Base-by-base conservation (phyloP, 768 basidiomycete genomes). In the Sistotremastrum suecicum region DNA sequence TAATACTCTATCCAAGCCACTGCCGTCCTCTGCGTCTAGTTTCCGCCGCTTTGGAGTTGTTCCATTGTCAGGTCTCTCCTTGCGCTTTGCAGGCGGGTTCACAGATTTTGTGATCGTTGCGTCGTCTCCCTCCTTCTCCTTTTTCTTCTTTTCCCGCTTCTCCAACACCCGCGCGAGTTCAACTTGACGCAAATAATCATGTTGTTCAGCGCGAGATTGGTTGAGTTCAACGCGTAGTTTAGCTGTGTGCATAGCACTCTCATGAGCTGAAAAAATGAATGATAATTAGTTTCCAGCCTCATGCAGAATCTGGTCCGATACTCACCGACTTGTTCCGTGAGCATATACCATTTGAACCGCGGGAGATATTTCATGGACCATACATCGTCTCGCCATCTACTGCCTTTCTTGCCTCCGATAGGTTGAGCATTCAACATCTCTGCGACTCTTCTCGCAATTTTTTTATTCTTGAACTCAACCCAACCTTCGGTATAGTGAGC, bases 321-420 rank as follows among this genome's bases (percentile, higher is more conserved):
- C 91, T 61, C 58, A 94, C 94, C 90, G 54, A 99, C 82, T 72
- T 97, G 94, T 63, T 98, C 95, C 5, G 89, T 92, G 48, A 99
- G 68, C 94, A 95, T 95, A 63, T 84, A 80, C 95, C 95, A 99
- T 56, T 92, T 95, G 71, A 98, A 99, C 56, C 79, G 84, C 6
- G 92, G 92, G 48, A 99, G 67, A 60, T 99, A 99, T 59, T 94
- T 94, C 90, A 98, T 94, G 47, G 95, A 97, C 95, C 95, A 99
- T 5, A 99, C 80, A 53, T 99, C 95, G 58, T 98, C 94, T 58
- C 88, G 71, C 87, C 89, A 97, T 48, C 88, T 70, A 2, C 78
- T 73, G 4, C 83, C 82, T 60, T 89, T 90, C 68, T 89, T 92
- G 2, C 89, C 90, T 31, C 94, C 95, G 49, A 99, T 91, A 1